phyloP scores from a whole-genome alignment of 148 eudicot species.

The Rhododendron vialii region DNA sequence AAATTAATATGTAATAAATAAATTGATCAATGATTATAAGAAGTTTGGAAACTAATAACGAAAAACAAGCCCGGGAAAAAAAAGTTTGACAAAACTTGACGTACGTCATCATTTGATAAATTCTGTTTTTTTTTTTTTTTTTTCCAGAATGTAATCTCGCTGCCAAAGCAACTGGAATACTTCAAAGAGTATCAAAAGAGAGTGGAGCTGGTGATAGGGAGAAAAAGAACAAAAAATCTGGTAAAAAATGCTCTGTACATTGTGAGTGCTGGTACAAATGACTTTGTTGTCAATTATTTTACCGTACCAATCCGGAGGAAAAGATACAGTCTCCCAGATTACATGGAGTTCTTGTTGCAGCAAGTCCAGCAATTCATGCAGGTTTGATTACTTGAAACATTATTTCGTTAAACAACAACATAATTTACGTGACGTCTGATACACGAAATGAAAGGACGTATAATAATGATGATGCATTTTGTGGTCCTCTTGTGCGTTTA shows the following conservation, averaged over 20 bases:
- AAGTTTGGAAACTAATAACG: too few species aligned
- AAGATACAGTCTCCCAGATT: constrained; percentile 26
- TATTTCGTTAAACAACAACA: not conserved
- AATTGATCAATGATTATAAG: too few species aligned
- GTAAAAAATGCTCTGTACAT: constrained; percentile 23
- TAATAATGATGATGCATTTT: too few species aligned
- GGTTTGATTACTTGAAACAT: constrained; percentile 24
- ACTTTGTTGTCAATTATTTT: constrained; percentile 51
- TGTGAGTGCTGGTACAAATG: constrained; percentile 43
- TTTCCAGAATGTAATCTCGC: constrained; percentile 49
- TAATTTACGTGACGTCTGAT: too few species aligned
- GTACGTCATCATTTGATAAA: not conserved
- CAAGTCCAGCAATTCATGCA: constrained; percentile 29
- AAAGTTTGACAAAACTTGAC: too few species aligned
- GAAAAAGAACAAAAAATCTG: constrained; percentile 15
- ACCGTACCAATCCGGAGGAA: constrained; percentile 28
- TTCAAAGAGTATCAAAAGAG: constrained; percentile 35
- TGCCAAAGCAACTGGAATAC: constrained; percentile 45
- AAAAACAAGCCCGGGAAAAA: too few species aligned
- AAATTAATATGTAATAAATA: too few species aligned
- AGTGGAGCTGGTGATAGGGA: constrained; percentile 21
- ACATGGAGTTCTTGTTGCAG: constrained; percentile 42
- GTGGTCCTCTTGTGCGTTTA: too few species aligned
- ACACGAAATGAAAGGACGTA: too few species aligned
- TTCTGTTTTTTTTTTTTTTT: not conserved